These are phyloP conservation scores for Candida suzukii DNA, from an alignment of 805 yeast species.

Conservation along the genomic window DNA sequence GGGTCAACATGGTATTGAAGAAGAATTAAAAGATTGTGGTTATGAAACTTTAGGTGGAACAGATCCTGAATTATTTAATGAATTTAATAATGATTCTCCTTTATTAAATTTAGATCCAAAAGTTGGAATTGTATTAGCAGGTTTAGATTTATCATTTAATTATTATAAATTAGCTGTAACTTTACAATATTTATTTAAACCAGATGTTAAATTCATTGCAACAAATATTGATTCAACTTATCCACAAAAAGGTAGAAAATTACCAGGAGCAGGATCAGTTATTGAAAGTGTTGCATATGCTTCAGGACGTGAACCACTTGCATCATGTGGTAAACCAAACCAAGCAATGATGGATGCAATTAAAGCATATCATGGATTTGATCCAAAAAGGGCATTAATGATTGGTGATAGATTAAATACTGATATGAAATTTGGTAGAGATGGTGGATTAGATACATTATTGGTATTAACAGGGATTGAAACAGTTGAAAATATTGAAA, in stretches of 20 bases:
- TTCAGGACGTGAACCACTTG: slow-evolving; percentile 75
- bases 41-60: slow-evolving; percentile 77
- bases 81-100: slow-evolving; percentile 50
- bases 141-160: slow-evolving; percentile 70
- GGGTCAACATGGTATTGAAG: slow-evolving; percentile 82
- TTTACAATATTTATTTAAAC: slow-evolving; percentile 68
- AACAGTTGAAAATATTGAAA: slow-evolving; percentile 52
- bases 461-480: slow-evolving; percentile 92
- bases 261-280: slow-evolving; percentile 95
- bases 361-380: slow-evolving; percentile 53
- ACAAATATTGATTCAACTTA: slow-evolving; percentile 94
- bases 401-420: slow-evolving; percentile 94
- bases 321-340: slow-evolving; percentile 93
- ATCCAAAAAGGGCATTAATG: slow-evolving; percentile 69
- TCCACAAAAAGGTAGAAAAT: slow-evolving; percentile 77
- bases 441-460: slow-evolving; percentile 81
- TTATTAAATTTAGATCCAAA: slow-evolving; percentile 55
- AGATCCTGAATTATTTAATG: slow-evolving; percentile 50
- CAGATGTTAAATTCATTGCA: slow-evolving; percentile 70
- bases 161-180: slow-evolving; percentile 79
- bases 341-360: slow-evolving; percentile 87
- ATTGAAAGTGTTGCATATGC: slow-evolving; percentile 71
- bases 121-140: slow-evolving; percentile 88
- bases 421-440: slow-evolving; percentile 86
- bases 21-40: slow-evolving; percentile 71